A percentile compares a stretch with the other conserved stretches of the same genome.
Conservation (phyloP, 2,329 filamentous ascomycete species). For the Beauveria medogensis region DNA sequence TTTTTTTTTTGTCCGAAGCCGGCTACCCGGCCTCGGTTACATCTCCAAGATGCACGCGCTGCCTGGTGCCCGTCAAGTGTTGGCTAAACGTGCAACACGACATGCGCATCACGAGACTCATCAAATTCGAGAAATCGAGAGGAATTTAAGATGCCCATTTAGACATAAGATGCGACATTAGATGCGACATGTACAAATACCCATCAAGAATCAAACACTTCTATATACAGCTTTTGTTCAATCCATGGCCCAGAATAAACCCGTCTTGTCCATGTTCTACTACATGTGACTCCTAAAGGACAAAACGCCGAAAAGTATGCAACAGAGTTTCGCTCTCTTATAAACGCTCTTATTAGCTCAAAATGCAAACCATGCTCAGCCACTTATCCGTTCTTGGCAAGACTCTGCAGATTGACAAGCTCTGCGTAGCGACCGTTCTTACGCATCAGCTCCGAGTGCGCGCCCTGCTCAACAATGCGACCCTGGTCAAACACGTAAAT, state of each 20-base stretch:
- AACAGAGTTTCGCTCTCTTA: neutral
- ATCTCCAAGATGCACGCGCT: neutral
- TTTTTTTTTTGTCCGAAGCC: neutral
- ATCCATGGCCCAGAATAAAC: neutral
- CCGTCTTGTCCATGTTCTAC: neutral
- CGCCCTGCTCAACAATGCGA: constrained; percentile 75
- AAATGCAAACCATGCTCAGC: neutral
- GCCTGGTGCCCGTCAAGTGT: neutral
- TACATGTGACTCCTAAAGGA: neutral
- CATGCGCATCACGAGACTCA: no score
- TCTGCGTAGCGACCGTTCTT: constrained; percentile 67
- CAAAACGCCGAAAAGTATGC: constrained; percentile 4
- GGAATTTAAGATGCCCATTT: neutral
- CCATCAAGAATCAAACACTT: neutral
- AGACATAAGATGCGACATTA: neutral
- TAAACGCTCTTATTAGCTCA: neutral
- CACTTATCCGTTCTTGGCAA: constrained; percentile 47
- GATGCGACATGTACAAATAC: neutral
- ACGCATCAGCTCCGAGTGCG: constrained; percentile 64
- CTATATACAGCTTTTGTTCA: neutral
- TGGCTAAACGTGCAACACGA: no score
- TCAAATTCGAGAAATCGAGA: neutral
- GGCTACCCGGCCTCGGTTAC: neutral
- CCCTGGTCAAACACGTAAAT: constrained; percentile 97
- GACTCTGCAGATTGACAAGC: constrained; percentile 70